Evolutionary conservation across 2,329 filamentous ascomycete species (phyloP).

Genomic region (Polytolypa hystricis): DNA sequence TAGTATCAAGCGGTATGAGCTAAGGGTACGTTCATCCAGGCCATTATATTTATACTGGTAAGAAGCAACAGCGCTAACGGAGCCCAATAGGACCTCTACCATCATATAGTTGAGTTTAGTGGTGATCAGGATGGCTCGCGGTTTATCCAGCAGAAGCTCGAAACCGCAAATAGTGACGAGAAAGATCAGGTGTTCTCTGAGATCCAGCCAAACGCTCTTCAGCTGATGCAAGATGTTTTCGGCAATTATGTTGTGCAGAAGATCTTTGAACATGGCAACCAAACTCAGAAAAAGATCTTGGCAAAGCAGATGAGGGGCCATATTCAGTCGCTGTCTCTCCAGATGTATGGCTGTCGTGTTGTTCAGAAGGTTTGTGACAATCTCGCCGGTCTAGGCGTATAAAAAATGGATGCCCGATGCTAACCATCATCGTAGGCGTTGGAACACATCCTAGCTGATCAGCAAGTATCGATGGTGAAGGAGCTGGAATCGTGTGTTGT

Average conservation of each 20-base stretch:
- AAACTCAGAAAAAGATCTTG: slow-evolving; percentile 79
- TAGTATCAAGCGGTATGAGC: slow-evolving; percentile 58
- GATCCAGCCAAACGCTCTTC: slow-evolving; percentile 70
- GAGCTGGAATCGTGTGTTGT: slow-evolving; percentile 71
- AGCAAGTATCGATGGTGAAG: slow-evolving; percentile 71
- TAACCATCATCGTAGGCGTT: slow-evolving; percentile 50
- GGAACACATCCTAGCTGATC: slow-evolving; percentile 81
- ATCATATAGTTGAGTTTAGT: slow-evolving; percentile 83
- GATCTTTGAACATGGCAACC: slow-evolving; percentile 90
- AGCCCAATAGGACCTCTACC: slow-evolving; percentile 61
- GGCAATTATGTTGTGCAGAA: slow-evolving; percentile 99
- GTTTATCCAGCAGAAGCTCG: slow-evolving; percentile 88
- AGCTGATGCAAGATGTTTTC: slow-evolving; percentile 92
- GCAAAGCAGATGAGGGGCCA: slow-evolving; percentile 81
- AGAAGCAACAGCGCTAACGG: slow-evolving; percentile 9
- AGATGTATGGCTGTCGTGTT: slow-evolving; percentile 90
- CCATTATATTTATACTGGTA: not conserved
- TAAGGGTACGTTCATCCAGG: slow-evolving; percentile 47
- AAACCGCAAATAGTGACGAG: slow-evolving; percentile 88
- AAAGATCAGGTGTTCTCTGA: slow-evolving; percentile 85
- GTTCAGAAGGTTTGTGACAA: slow-evolving; percentile 73
- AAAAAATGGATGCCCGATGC: too few relatives aligned
- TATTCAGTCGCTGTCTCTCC: slow-evolving; percentile 64
- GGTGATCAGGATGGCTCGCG: slow-evolving; percentile 92
- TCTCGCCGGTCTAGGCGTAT: too few relatives aligned